Conservation (phyloP, 257 asterid genomes). For the Craterostigma plantagineum region DNA sequence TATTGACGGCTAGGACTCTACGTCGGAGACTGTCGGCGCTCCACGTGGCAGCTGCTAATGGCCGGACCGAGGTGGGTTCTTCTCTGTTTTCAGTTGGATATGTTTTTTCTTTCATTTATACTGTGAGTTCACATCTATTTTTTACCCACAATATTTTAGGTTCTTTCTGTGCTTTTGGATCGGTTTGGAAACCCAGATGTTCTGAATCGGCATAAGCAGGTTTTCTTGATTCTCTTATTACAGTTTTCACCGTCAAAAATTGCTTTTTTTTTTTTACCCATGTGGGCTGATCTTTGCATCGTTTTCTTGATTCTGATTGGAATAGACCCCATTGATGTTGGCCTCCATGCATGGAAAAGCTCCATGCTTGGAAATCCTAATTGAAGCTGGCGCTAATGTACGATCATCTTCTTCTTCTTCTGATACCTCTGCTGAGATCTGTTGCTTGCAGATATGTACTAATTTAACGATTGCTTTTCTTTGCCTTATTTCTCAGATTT, state of each 20-base stretch:
- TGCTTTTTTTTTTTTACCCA: slow-evolving; percentile 10
- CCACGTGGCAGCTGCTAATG: slow-evolving; percentile 97
- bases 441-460: neutral
- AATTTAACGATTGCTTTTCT: neutral
- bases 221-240: slow-evolving; percentile 5
- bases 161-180: slow-evolving; percentile 54
- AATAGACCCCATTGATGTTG: slow-evolving; percentile 91
- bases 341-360: slow-evolving; percentile 98
- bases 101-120: no score
- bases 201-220: slow-evolving; percentile 80
- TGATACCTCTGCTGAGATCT: neutral
- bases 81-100: no score
- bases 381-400: slow-evolving; percentile 90
- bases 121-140: no score
- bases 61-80: slow-evolving; percentile 80
- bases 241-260: neutral
- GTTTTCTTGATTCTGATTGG: slow-evolving; percentile 4
- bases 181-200: slow-evolving; percentile 68
- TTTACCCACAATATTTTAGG: slow-evolving; percentile 12
- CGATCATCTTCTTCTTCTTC: slow-evolving; percentile 6
- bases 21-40: slow-evolving; percentile 60
- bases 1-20: slow-evolving; percentile 28
- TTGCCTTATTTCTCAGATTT: slow-evolving; percentile 31
- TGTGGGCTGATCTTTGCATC: neutral
- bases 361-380: slow-evolving; percentile 63